A percentile compares a stretch with the other conserved stretches of the same genome.
Evolutionary conservation across 768 basidiomycete genomes (phyloP).

Genomic region (Gloeopeniophorella convolvens): DNA sequence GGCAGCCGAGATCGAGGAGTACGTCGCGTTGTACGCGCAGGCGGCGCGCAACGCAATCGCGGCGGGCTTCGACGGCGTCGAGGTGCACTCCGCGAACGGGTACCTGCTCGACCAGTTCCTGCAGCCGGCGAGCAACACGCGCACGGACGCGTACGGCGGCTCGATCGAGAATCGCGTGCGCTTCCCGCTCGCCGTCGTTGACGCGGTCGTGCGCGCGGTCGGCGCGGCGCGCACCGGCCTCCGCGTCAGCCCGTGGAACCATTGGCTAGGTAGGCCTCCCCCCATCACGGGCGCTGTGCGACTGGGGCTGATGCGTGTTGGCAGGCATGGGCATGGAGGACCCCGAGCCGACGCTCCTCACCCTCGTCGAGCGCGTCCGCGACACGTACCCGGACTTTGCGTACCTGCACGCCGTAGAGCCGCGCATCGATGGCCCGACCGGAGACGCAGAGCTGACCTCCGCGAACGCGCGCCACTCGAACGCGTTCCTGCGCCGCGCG

Average conservation of each 20-base stretch:
- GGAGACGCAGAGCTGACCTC: neutral
- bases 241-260: constrained; percentile 32
- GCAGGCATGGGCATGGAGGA: constrained; percentile 15
- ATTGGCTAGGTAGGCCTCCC: constrained; percentile 22
- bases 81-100: constrained; percentile 28
- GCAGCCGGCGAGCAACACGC: constrained; percentile 30
- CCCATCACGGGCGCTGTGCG: neutral
- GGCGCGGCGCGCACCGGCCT: constrained; percentile 35
- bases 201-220: constrained; percentile 31
- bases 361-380: constrained; percentile 1
- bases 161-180: constrained; percentile 37
- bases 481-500: neutral
- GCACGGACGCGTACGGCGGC: constrained; percentile 42
- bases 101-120: constrained; percentile 34
- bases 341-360: constrained; percentile 5
- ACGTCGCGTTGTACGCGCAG: constrained; percentile 23
- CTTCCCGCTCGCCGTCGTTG: constrained; percentile 35
- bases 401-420: constrained; percentile 9
- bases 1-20: constrained; percentile 23
- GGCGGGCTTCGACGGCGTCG: constrained; percentile 39
- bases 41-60: constrained; percentile 34
- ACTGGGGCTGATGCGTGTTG: too few species aligned
- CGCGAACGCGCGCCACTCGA: neutral
- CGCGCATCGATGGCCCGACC: neutral
- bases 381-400: constrained; percentile 1